Evolutionary conservation across 495 filamentous ascomycete genomes (phyloP).

Genomic region (Zalerion maritima): DNA sequence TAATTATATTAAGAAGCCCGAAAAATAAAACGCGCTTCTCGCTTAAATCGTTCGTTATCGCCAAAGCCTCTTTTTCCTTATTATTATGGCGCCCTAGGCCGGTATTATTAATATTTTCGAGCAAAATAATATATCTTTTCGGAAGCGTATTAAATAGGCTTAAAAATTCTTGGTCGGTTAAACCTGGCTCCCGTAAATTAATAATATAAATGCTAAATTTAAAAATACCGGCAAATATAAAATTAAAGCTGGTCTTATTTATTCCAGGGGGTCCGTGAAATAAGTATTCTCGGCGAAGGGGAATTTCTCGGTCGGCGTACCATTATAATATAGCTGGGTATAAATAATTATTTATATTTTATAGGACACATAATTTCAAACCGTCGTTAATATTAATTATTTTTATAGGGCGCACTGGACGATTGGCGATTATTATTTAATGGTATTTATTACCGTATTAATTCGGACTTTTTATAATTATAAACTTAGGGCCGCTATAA

Average conservation of each 20-base stretch:
- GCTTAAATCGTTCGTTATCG: background rate
- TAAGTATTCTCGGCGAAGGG: slow-evolving; percentile 78
- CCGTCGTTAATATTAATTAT: slow-evolving; percentile 68
- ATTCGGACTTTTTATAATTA: slow-evolving; percentile 33
- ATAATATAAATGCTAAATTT: slow-evolving; percentile 55
- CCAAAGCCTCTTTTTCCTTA: slow-evolving; percentile 11
- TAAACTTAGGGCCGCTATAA: slow-evolving; percentile 29
- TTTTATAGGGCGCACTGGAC: slow-evolving; percentile 59
- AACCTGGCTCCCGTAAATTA: slow-evolving; percentile 40
- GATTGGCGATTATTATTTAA: slow-evolving; percentile 52
- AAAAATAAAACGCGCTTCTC: slow-evolving; percentile 50
- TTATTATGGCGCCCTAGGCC: slow-evolving; percentile 37
- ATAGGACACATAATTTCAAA: slow-evolving; percentile 56
- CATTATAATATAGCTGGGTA: slow-evolving; percentile 55
- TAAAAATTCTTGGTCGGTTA: slow-evolving; percentile 57
- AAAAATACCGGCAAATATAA: slow-evolving; percentile 55
- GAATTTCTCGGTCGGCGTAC: slow-evolving; percentile 79
- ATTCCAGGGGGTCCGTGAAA: slow-evolving; percentile 63
- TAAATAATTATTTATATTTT: slow-evolving; percentile 81
- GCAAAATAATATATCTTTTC: slow-evolving; percentile 47
- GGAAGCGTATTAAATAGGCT: slow-evolving; percentile 52
- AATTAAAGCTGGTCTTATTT: slow-evolving; percentile 44
- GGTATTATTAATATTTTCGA: slow-evolving; percentile 61
- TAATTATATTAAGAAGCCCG: slow-evolving; percentile 68
- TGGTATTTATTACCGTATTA: slow-evolving; percentile 22